Percentiles rank a stretch among this genome's conserved stretches.
These are phyloP conservation scores for Curvularia lunata DNA, from an alignment of 2,329 filamentous ascomycete species.

Conservation along the genomic window DNA sequence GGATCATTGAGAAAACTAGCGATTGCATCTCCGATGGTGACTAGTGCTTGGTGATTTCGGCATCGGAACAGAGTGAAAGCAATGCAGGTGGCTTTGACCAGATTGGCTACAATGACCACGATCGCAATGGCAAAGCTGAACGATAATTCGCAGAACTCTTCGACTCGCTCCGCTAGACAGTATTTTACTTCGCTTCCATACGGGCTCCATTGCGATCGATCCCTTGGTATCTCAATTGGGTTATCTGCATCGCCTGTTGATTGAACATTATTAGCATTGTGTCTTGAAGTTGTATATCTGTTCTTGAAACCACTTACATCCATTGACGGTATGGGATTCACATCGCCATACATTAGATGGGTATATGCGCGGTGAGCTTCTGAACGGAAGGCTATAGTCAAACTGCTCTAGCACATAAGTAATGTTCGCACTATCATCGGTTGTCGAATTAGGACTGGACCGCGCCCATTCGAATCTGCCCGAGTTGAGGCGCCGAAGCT, in stretches of 20 bases:
- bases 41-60: conserved; percentile 16
- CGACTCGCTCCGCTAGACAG: conserved; percentile 28
- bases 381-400: not conserved
- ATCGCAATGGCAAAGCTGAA: conserved; percentile 35
- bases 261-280: not conserved
- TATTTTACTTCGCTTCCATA: conserved; percentile 17
- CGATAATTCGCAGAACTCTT: conserved; percentile 35
- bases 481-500: not conserved
- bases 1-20: conserved; percentile 25
- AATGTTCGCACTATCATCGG: accelerated
- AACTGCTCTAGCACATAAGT: not conserved
- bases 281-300: too few species aligned
- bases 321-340: conserved; percentile 5
- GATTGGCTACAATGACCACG: conserved; percentile 15
- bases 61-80: conserved; percentile 21
- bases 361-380: conserved; percentile 1
- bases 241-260: conserved; percentile 6
- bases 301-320: not conserved
- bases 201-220: conserved; percentile 18
- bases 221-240: conserved; percentile 7
- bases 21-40: conserved; percentile 33
- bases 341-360: conserved; percentile 24
- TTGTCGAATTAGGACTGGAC: not conserved
- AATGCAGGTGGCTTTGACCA: conserved; percentile 16
- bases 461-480: not conserved